Conservation (phyloP, 2,329 filamentous ascomycete species). For the Drechslerella stenobrocha region DNA sequence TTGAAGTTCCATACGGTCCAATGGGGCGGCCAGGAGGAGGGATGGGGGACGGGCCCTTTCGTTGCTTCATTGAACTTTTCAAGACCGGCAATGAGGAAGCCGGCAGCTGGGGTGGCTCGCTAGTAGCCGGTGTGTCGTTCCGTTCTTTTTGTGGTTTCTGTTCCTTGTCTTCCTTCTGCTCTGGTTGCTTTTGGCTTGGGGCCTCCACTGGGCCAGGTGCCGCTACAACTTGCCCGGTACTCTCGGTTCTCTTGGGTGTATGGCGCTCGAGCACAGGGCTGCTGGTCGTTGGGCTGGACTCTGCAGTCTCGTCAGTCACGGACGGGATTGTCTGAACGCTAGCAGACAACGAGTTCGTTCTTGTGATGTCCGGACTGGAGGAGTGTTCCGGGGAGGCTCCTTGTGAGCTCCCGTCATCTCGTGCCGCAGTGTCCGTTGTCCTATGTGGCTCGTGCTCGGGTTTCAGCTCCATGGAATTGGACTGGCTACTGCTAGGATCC, state of each 20-base stretch:
- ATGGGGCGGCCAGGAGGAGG: conserved; percentile 19
- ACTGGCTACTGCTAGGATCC: conserved; percentile 22
- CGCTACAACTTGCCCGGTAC: conserved; percentile 11
- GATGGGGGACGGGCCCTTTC: conserved; percentile 26
- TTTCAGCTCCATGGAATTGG: conserved; percentile 34
- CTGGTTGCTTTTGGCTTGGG: conserved; percentile 9
- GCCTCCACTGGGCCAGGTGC: conserved; percentile 11
- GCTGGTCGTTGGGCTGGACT: conserved; percentile 32
- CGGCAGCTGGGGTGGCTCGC: conserved; percentile 10
- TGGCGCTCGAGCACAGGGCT: conserved; percentile 29
- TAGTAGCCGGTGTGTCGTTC: conserved; percentile 5
- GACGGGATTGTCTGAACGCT: conserved; percentile 43
- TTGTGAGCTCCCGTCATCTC: conserved; percentile 31
- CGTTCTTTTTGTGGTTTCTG: conserved; percentile 13
- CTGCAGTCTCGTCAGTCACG: conserved; percentile 36
- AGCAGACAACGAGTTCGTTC: conserved; percentile 42
- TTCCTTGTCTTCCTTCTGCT: conserved; percentile 19
- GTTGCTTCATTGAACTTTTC: conserved; percentile 12
- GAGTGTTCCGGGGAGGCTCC: conserved; percentile 41
- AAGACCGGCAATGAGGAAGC: conserved; percentile 24
- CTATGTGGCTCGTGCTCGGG: conserved; percentile 21
- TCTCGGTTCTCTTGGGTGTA: conserved; percentile 15
- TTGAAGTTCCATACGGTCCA: conserved; percentile 15
- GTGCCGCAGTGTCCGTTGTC: conserved; percentile 3
- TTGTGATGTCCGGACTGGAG: conserved; percentile 45